Conservation (phyloP, 768 basidiomycete genomes). For the Chiua virens region DNA sequence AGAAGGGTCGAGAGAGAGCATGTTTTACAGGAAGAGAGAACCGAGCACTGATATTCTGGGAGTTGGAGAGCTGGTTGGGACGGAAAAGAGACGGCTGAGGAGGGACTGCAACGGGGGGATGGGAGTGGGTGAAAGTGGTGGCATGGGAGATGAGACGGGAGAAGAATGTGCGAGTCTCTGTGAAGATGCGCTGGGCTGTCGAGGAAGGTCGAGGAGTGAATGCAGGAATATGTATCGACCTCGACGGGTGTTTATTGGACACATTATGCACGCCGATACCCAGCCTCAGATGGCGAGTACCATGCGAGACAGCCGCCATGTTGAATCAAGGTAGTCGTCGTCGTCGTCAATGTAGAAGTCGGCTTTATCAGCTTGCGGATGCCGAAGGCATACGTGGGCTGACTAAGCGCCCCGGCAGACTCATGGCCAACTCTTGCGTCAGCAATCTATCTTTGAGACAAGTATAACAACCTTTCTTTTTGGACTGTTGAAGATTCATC, state of each 20-base stretch:
- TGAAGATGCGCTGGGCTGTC: slow-evolving; percentile 46
- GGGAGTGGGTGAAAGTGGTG: slow-evolving; percentile 47
- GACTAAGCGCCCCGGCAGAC: slow-evolving; percentile 18
- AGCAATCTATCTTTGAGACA: too few species aligned
- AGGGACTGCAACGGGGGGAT: slow-evolving; percentile 24
- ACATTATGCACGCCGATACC: slow-evolving; percentile 14
- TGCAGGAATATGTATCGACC: slow-evolving; percentile 48
- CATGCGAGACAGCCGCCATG: slow-evolving; percentile 29
- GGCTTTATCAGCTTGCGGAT: not conserved
- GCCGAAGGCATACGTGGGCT: slow-evolving; percentile 17
- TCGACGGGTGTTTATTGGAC: slow-evolving; percentile 15
- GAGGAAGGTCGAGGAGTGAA: slow-evolving; percentile 35
- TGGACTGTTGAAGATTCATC: too few species aligned
- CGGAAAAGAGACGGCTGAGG: slow-evolving; percentile 11
- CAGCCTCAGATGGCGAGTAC: slow-evolving; percentile 25
- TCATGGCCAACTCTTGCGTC: too few species aligned
- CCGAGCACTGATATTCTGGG: slow-evolving; percentile 48
- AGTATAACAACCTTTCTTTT: too few species aligned
- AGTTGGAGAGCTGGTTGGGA: slow-evolving; percentile 15
- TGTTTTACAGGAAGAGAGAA: slow-evolving; percentile 57
- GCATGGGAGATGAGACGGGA: slow-evolving; percentile 56
- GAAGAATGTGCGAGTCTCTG: slow-evolving; percentile 54
- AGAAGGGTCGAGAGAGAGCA: slow-evolving; percentile 47
- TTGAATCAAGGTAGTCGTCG: not conserved
- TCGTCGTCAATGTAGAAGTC: too few species aligned